Base-by-base conservation (phyloP, 352 stramenopile genomes). In the Phytopythium cucurbitacearum region DNA sequence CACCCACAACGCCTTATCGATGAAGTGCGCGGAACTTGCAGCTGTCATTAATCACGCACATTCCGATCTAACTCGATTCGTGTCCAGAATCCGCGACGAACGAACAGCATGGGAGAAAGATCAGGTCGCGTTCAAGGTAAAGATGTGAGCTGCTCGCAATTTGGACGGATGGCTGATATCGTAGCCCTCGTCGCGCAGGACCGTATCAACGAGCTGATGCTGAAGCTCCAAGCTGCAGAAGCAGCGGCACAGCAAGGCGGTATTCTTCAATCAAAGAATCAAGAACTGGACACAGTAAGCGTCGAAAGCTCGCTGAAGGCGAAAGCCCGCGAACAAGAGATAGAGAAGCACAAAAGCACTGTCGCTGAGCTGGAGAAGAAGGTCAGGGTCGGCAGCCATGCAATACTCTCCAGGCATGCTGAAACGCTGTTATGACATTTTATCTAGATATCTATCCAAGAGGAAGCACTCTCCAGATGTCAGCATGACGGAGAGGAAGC, bases 191-290 rank as follows among this genome's bases (percentile, higher is more conserved):
- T 34, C 0, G 10, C 37, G 28, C 36, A 82, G 64, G 71, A 85
- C 39, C 68, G 68, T n/a, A 58, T 81, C 10, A 73, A 68, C 51
- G 75, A 85, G 42, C 59, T 88, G 6, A 55, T 47, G 4, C 68
- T 81, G 15, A 85, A 85, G 56, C 70, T 88, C 13, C 72, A 86
- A 55, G 69, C 75, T 7, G 71, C 77, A 34, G 77, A 86, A 37
- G 60, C 55, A 36, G 58, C 69, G 1, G 52, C 68, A 36, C 64
- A 80, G 42, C 71, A 70, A 32, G 62, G 52, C 43, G 64, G 55
- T 4, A 57, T 28, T 32, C 43, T 58, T 12, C 40, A 52, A 15
- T 32, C 43, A 4, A 50, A 65, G 16, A 10, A 46, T 3, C 60
- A 67, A 5, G 67, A 72, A 28, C 64, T 35, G 12, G 60, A 75